Percentiles rank a stretch among this genome's conserved stretches.
phyloP scores from a whole-genome alignment of 345 rosid species.

The Erysimum cheiranthoides region DNA sequence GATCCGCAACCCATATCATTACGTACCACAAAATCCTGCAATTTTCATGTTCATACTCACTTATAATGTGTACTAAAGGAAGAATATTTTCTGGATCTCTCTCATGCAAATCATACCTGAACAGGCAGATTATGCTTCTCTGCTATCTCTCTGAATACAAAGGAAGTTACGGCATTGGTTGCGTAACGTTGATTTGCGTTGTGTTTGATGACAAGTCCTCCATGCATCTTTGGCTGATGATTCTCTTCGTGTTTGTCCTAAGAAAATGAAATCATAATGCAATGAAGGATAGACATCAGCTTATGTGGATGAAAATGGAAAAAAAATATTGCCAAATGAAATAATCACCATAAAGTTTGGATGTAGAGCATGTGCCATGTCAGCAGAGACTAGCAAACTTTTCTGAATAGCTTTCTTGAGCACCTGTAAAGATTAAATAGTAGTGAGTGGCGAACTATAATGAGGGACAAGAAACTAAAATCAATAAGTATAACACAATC shows the following conservation, averaged over 20 bases:
- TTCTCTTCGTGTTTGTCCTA: constrained; percentile 98
- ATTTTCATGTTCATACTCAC: not conserved
- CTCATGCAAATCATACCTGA: constrained; percentile 59
- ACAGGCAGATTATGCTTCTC: constrained; percentile 69
- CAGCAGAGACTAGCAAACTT: constrained; percentile 93
- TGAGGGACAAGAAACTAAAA: not conserved
- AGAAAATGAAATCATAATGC: constrained; percentile 28
- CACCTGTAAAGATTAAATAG: constrained; percentile 52
- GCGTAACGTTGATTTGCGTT: constrained; percentile 98
- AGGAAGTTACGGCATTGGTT: constrained; percentile 87
- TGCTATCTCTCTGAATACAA: constrained; percentile 87
- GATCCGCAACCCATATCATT: constrained; percentile 96
- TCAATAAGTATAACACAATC: not conserved
- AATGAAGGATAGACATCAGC: constrained; percentile 13
- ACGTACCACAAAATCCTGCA: constrained; percentile 95
- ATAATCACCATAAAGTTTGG: constrained; percentile 80
- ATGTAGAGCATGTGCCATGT: constrained; percentile 99
- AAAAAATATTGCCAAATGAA: not conserved
- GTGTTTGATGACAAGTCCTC: constrained; percentile 98
- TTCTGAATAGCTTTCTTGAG: constrained; percentile 85
- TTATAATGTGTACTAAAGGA: not conserved
- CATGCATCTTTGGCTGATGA: constrained; percentile 94
- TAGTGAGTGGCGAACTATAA: not conserved
- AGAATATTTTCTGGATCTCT: constrained; percentile 16
- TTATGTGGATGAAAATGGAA: not conserved